A percentile compares a stretch with the other conserved stretches of the same genome.
These are phyloP conservation scores for Penicillium taxi DNA, from an alignment of 495 filamentous ascomycete species.

Conservation along the genomic window DNA sequence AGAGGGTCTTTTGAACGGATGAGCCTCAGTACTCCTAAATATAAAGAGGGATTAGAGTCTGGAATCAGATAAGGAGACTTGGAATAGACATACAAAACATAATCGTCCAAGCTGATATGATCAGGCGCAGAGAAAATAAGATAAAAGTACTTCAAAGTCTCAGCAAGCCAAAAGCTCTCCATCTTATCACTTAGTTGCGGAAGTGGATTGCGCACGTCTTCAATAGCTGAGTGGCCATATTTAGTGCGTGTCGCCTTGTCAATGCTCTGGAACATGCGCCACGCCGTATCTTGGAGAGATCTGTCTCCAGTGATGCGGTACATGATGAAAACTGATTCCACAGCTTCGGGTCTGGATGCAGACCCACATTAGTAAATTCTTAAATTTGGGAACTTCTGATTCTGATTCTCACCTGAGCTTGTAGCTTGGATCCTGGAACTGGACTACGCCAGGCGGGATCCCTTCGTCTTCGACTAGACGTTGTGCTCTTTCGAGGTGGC, in stretches of 20 bases:
- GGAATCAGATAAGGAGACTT: neutral
- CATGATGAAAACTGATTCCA: constrained; percentile 67
- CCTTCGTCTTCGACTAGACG: constrained; percentile 34
- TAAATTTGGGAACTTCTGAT: neutral
- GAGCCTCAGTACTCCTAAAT: constrained; percentile 65
- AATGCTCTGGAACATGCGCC: constrained; percentile 68
- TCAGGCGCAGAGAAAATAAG: constrained; percentile 70
- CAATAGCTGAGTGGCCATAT: constrained; percentile 50
- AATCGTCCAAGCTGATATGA: constrained; percentile 61
- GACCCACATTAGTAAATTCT: neutral
- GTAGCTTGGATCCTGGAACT: constrained; percentile 54
- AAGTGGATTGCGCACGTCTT: constrained; percentile 42
- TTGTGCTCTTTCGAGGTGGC: constrained; percentile 30
- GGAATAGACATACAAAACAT: constrained; percentile 45
- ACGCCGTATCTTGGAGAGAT: constrained; percentile 59
- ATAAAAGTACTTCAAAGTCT: constrained; percentile 93
- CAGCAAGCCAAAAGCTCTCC: constrained; percentile 58
- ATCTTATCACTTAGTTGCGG: constrained; percentile 39
- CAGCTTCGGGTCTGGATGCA: constrained; percentile 57
- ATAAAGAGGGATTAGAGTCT: constrained; percentile 5
- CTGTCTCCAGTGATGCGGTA: constrained; percentile 67
- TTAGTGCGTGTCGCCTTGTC: constrained; percentile 51
- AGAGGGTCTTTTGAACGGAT: constrained; percentile 53
- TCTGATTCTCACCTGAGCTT: constrained; percentile 48
- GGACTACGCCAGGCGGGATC: constrained; percentile 52